A percentile compares a stretch with the other conserved stretches of the same genome.
Evolutionary conservation across 176 grass and related monocot genomes (phyloP).

Genomic region (Eleusine coracana): DNA sequence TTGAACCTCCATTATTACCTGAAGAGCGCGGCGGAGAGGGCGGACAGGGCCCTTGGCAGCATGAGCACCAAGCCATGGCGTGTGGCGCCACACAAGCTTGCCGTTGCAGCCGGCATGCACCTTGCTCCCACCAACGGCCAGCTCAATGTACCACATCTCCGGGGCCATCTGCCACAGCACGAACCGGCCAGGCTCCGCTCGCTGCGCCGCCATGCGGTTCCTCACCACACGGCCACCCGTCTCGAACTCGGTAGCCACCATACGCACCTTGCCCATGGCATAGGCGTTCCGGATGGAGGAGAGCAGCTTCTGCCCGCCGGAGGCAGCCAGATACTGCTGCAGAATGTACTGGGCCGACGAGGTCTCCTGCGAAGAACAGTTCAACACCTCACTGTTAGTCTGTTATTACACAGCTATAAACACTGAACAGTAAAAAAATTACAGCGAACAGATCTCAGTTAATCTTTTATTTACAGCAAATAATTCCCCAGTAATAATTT

Average conservation of each 20-base stretch:
- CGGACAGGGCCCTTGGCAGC: conserved; percentile 86
- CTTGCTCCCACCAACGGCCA: conserved; percentile 81
- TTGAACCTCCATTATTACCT: conserved; percentile 32
- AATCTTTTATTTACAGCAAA: conserved; percentile 28
- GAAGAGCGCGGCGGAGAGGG: conserved; percentile 77
- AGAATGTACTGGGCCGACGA: conserved; percentile 95
- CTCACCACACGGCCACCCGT: conserved; percentile 58
- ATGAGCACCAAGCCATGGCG: conserved; percentile 77
- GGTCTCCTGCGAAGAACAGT: conserved; percentile 67
- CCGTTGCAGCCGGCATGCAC: conserved; percentile 86
- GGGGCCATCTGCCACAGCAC: conserved; percentile 93
- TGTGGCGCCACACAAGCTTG: conserved; percentile 84
- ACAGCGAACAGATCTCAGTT: conserved; percentile 21
- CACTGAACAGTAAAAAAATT: background rate
- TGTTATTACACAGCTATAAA: background rate
- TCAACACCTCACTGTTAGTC: conserved; percentile 10
- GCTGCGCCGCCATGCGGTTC: conserved; percentile 62
- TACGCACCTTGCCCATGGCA: conserved; percentile 74
- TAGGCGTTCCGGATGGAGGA: conserved; percentile 64
- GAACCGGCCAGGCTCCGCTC: conserved; percentile 64
- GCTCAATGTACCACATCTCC: conserved; percentile 93
- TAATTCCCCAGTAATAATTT: background rate
- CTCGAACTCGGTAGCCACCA: conserved; percentile 79
- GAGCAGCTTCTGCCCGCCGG: conserved; percentile 68
- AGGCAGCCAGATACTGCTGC: conserved; percentile 84